Evolutionary conservation across 768 basidiomycete species (phyloP), one percentile per base, ranked within the genome.

Genomic region (Coprinopsis marcescibilis): DNA sequence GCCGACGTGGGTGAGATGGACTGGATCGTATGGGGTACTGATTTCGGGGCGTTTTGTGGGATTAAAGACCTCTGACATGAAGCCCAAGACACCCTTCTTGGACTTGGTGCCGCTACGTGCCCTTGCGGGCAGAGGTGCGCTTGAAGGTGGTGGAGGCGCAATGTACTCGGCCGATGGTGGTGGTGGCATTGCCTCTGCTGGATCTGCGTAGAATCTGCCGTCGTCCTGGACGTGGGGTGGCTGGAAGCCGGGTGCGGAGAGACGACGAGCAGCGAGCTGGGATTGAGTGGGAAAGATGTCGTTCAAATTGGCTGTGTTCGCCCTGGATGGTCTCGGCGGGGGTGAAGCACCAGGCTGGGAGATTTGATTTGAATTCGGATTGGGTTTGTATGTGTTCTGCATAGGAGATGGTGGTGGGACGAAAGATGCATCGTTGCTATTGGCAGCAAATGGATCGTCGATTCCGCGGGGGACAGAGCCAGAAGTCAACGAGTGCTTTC

Each of bases 1-100:
- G 50, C 95, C 95, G 61, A 99, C 96, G 62, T 99, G 96, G 2
- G 96, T 98, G 59, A 99, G 85, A 70, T 98, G 95, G 30, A 98
- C 95, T 25, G 96, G 96, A 67, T 99, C 96, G 63, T 95, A 98
- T 0, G 96, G 96, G 0, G 93, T 94, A 62, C 89, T 92, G 72
- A 99, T 98, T 67, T 95, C 92, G 12, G 79, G 81, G 11, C 85
- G 79, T 65, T 88, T 90, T 30, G 77, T 76, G 46, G 78, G 72
- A 60, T 77, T 83, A 65, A 90, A 82, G 56, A 74, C 67, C 45
- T 71, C 72, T n/a, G 72, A 72, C 69, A 91, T 82, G 60, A 89
- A 82, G 32, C 85, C 76, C 58, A 89, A 75, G 61, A 89, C 78
- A 52, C 85, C 80, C 66, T 83, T 85, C 69, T 75, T 77, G 26